Conservation (phyloP, 1,284 basidiomycete genomes). For the Trametes hirsuta region DNA sequence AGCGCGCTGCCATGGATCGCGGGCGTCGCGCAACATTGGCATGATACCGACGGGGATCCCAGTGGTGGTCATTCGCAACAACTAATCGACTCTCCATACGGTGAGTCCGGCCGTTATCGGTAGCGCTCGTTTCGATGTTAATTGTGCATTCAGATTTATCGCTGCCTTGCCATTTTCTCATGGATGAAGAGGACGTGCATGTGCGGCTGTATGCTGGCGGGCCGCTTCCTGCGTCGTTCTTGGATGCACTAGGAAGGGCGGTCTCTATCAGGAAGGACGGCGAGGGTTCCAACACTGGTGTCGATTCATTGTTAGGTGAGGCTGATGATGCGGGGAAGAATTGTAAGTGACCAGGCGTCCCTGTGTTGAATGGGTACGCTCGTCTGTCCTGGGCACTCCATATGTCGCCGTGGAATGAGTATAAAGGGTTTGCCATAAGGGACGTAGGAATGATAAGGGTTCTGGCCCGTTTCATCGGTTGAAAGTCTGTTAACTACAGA, state of each 20-base stretch:
- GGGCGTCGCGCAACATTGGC: not conserved
- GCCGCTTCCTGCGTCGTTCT: conserved; percentile 1
- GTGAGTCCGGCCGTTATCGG: not conserved
- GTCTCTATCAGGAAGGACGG: not conserved
- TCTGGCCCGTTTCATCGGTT: no score
- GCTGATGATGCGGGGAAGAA: no score
- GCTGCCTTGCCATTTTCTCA: not conserved
- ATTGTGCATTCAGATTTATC: no score
- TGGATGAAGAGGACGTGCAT: conserved; percentile 2
- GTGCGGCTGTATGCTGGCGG: not conserved
- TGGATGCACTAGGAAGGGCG: not conserved
- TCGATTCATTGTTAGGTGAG: no score
- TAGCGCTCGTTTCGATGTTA: not conserved
- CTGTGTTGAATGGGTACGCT: no score
- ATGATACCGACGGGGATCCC: not conserved
- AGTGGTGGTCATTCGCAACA: not conserved
- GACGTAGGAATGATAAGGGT: no score
- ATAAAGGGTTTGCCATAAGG: no score
- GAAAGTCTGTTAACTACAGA: no score
- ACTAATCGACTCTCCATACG: not conserved
- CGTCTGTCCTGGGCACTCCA: no score
- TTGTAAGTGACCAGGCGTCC: no score
- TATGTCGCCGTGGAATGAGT: no score
- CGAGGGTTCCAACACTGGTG: not conserved
- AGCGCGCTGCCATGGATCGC: conserved; percentile 29